Evolutionary conservation across 805 yeast genomes (phyloP), one percentile per base, ranked within the genome.

Genomic region (Clavispora phyllophila): DNA sequence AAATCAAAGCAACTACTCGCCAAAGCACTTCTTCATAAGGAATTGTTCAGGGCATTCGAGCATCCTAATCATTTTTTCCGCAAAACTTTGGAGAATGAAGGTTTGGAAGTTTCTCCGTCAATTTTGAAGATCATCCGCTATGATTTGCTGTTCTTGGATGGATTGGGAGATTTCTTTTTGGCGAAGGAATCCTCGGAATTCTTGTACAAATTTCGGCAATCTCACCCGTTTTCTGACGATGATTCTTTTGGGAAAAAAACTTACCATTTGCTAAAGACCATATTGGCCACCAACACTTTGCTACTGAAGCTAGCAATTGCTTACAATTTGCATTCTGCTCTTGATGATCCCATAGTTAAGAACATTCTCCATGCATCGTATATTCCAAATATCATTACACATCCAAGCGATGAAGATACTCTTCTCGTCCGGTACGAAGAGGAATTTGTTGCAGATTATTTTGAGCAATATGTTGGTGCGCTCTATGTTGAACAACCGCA

Each of bases 401-500:
- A 43, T 15, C 37, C 49, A 5, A 20, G 7, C 2, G 18, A 22
- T 14, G 19, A 14, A 4, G 37, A 35, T 15, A 27, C 34, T 4
- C 9, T 6, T 8, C 19, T 17, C 23, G 45, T 56, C 25, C 46
- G 56, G 27, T 67, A 66, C 45, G 72, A 68, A 49, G 70, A 67
- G 41, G 73, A 68, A 43, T 66, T 67, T 45, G 54, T 68, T 26
- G 73, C 66, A 1, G 73, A 68, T 44, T 68, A 62, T 48, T 68
- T 68, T 44, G 73, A 68, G 46, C 63, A 62, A 39, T 68, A 68
- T 37, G 63, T 66, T n/a, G 73, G 71, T n/a, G 68, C 72, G 0
- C 56, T 68, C 36, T 61, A 60, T 36, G 43, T 66, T 14, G 72
- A 67, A 37, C 66, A 60, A 46, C 72, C 72, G 4, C 56, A 51